phyloP scores from a whole-genome alignment of 169 alveolate species.

The Babesia caballi region DNA sequence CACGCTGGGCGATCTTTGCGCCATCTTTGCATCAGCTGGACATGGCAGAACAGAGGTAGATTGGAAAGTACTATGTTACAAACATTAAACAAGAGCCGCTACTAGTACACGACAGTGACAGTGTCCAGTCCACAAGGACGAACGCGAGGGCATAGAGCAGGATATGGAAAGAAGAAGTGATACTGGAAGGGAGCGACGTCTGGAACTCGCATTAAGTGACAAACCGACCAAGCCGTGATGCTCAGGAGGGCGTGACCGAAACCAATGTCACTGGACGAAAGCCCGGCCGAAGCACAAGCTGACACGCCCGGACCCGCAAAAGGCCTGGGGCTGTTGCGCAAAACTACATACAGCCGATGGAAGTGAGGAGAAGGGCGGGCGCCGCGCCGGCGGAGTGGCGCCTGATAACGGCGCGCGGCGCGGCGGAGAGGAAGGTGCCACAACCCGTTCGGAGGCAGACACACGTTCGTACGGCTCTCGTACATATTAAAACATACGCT shows the following conservation, averaged over 20 bases:
- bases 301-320: neutral
- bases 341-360: too few species aligned
- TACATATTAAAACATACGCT: neutral
- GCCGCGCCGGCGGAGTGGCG: neutral
- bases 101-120: too few species aligned
- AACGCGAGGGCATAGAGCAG: too few species aligned
- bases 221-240: neutral
- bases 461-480: neutral
- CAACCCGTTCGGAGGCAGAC: neutral
- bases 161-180: too few species aligned
- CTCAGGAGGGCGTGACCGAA: neutral
- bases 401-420: slow-evolving; percentile 14
- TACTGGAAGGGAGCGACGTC: too few species aligned
- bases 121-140: too few species aligned
- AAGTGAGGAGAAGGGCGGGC: too few species aligned
- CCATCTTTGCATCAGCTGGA: neutral
- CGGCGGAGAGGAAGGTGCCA: too few species aligned
- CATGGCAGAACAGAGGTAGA: too few species aligned
- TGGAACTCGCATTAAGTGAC: too few species aligned
- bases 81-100: too few species aligned
- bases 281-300: neutral
- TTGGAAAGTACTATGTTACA: too few species aligned
- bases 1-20: neutral
- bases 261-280: neutral
- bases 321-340: neutral